Evolutionary conservation across 2,329 filamentous ascomycete genomes (phyloP).

Genomic region (Arthroderma uncinatum): DNA sequence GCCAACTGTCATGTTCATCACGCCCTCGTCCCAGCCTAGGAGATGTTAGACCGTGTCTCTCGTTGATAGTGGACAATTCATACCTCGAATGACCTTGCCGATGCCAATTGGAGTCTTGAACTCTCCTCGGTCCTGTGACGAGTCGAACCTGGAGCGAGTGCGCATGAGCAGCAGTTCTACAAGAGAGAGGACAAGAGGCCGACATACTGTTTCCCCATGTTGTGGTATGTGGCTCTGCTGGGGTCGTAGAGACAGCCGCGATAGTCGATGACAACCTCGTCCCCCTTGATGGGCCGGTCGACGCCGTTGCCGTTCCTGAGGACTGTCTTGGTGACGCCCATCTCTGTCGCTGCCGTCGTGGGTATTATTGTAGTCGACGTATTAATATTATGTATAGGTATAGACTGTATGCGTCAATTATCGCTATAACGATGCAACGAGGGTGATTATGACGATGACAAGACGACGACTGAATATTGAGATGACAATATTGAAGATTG

Average conservation of each 20-base stretch:
- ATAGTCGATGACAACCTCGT: conserved; percentile 80
- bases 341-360: conserved; percentile 24
- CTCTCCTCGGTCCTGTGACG: conserved; percentile 59
- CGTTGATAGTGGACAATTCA: too few relatives aligned
- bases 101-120: conserved; percentile 70
- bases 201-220: conserved; percentile 59
- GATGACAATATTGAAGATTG: too few relatives aligned
- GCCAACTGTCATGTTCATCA: conserved; percentile 73
- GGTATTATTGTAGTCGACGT: neutral
- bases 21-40: conserved; percentile 74
- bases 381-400: too few relatives aligned
- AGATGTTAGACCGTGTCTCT: conserved; percentile 14
- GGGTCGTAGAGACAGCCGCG: conserved; percentile 68
- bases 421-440: too few relatives aligned
- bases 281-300: conserved; percentile 50
- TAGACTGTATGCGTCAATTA: too few relatives aligned
- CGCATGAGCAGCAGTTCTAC: conserved; percentile 2
- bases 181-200: neutral
- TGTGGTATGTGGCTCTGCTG: conserved; percentile 47
- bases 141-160: conserved; percentile 62
- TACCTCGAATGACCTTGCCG: conserved; percentile 79
- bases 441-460: too few relatives aligned
- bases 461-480: too few relatives aligned
- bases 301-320: conserved; percentile 51
- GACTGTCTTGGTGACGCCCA: conserved; percentile 63